Evolutionary conservation across 2,329 filamentous ascomycete species (phyloP), one percentile per base, ranked within the genome.

Genomic region (Hymenoscyphus infarciens): DNA sequence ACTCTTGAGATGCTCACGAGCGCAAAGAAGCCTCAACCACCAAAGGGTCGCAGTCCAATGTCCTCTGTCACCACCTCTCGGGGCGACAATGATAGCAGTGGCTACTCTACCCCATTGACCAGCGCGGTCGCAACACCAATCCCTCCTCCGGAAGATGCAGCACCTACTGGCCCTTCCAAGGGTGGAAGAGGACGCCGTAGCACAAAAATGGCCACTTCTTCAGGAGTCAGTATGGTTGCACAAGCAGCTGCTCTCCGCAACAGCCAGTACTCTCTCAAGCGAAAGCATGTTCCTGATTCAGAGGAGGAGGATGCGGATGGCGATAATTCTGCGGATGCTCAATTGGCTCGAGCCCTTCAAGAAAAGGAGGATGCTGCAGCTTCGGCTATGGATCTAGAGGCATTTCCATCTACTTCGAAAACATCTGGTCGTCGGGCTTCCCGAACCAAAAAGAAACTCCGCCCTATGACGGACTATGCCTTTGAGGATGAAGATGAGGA

Each of bases 61-160:
- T 77, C 76, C 25, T 79, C 78, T 2, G 66, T 73, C 33, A 75
- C 75, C 5, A 75, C 75, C 38, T 73, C 73, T 10, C 74, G 75
- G 33, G 72, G 78, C 60, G 78, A 78, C 60, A 76, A 77, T 5
- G 81, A 77, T 11, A 65, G 64, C 42, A 77, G 78, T 42, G 82
- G 80, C 19, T 83, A 82, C 69, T 85, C 84, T 63, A 89, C 87
- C 3, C 86, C 86, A 4, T 82, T 79, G 42, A 89, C 87, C 22
- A 87, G 84, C 73, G 78, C 81, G 60, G 76, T 79, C 56, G 78
- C 77, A 19, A 87, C 85, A 10, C 85, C 70, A 16, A 68, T 25
- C 76, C 78, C 27, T 78, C 78, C 8, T 66, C 61, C 57, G 67
- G 74, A 57, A 71, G 69, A 59, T 63, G 68, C 64, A 35, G 49